Evolutionary conservation across 177 flowering plant species (phyloP).

Genomic region (Vitis hybrid): DNA sequence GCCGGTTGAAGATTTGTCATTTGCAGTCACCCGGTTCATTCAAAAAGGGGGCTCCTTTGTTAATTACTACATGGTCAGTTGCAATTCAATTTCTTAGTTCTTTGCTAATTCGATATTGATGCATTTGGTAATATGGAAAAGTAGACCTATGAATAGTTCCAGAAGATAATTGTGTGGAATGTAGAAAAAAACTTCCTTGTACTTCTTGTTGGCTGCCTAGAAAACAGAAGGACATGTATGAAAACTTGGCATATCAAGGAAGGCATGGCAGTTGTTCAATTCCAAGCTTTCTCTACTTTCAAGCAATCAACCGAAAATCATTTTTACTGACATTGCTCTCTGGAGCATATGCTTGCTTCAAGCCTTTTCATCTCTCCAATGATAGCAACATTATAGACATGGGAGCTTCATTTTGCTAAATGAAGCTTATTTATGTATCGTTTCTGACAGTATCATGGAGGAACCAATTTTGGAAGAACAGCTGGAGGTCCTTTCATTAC

Average conservation of each 20-base stretch:
- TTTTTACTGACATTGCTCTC: not conserved
- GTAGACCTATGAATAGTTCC: not conserved
- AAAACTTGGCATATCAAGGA: slow-evolving; percentile 1
- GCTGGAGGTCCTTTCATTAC: slow-evolving; percentile 68
- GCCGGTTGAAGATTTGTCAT: slow-evolving; percentile 53
- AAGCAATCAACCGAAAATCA: no score
- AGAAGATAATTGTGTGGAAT: not conserved
- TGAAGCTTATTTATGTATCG: not conserved
- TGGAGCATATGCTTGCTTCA: not conserved
- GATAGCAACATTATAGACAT: not conserved
- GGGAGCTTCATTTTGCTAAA: not conserved
- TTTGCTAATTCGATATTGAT: not conserved
- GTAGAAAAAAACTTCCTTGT: not conserved
- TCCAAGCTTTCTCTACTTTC: no score
- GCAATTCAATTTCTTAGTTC: not conserved
- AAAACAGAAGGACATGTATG: not conserved
- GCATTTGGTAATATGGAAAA: not conserved
- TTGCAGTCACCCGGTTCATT: slow-evolving; percentile 49
- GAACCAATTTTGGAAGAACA: slow-evolving; percentile 59
- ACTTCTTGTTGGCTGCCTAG: not conserved
- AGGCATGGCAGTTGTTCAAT: no score
- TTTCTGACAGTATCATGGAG: slow-evolving; percentile 54
- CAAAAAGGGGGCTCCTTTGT: slow-evolving; percentile 57
- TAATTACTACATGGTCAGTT: slow-evolving; percentile 57
- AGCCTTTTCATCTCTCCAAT: not conserved